Evolutionary conservation across 2,329 filamentous ascomycete species (phyloP).

Genomic region (Plenodomus tracheiphilus): DNA sequence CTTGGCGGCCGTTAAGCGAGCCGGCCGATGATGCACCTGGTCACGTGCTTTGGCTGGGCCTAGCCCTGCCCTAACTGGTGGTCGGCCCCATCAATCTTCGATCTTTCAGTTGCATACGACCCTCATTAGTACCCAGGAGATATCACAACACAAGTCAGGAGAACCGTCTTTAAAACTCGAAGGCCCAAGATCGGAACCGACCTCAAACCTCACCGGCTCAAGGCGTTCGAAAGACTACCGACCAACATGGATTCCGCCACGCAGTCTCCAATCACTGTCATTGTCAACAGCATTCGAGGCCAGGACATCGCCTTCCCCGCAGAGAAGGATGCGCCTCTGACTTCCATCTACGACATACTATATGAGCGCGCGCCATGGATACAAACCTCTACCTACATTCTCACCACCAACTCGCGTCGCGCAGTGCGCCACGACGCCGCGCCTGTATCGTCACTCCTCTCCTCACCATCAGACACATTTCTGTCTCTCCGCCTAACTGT

Average conservation of each 20-base stretch:
- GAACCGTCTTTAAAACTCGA: no score
- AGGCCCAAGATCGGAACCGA: no score
- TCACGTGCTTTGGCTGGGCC: background rate
- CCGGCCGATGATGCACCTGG: background rate
- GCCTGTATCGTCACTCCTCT: constrained; percentile 66
- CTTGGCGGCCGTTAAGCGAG: background rate
- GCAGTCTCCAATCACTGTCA: constrained; percentile 54
- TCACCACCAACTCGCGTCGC: constrained; percentile 81
- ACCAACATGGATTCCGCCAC: constrained; percentile 28
- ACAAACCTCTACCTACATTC: constrained; percentile 64
- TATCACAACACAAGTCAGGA: no score
- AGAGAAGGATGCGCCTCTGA: constrained; percentile 66
- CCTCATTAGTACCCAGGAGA: background rate
- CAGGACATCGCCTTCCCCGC: constrained; percentile 82
- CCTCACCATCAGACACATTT: constrained; percentile 63
- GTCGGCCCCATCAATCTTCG: background rate
- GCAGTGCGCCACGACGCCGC: constrained; percentile 61
- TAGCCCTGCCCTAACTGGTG: no score
- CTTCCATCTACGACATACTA: constrained; percentile 68
- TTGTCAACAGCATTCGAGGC: constrained; percentile 83
- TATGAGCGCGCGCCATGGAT: constrained; percentile 62
- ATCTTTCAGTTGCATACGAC: background rate
- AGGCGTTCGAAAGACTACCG: no score
- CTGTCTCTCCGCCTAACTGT: constrained; percentile 80
- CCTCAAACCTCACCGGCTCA: no score